Evolutionary conservation across 345 rosid genomes (phyloP).

Genomic region (Turritis glabra): DNA sequence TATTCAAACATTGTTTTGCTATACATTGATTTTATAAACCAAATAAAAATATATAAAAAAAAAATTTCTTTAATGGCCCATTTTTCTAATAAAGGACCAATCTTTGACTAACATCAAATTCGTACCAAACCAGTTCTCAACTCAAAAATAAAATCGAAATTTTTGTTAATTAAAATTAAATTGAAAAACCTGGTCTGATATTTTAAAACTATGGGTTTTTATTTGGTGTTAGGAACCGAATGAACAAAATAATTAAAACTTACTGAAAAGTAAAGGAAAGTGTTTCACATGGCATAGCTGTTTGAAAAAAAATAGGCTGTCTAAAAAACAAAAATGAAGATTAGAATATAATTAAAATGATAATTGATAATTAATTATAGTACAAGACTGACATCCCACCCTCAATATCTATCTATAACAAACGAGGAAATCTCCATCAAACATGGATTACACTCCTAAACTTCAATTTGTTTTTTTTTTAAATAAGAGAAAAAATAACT

Average conservation of each 20-base stretch:
- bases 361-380: conserved; percentile 7
- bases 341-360: conserved; percentile 2
- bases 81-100: neutral
- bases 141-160: neutral
- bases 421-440: conserved; percentile 12
- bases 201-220: neutral
- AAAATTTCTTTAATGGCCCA: neutral
- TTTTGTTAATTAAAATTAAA: neutral
- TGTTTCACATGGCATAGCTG: conserved; percentile 39
- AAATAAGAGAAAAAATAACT: neutral
- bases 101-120: neutral
- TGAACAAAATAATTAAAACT: neutral
- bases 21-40: neutral
- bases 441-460: conserved; percentile 34
- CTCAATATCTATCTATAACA: conserved; percentile 16
- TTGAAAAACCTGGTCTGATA: neutral
- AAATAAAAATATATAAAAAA: neutral
- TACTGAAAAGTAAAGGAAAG: conserved; percentile 1
- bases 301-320: conserved; percentile 24
- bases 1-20: neutral
- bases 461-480: neutral
- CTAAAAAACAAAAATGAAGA: neutral
- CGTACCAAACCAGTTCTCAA: neutral
- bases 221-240: neutral
- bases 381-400: conserved; percentile 41